Evolutionary conservation across 2,329 filamentous ascomycete species (phyloP), one percentile per base, ranked within the genome.

Genomic region (Aspergillus proliferans): DNA sequence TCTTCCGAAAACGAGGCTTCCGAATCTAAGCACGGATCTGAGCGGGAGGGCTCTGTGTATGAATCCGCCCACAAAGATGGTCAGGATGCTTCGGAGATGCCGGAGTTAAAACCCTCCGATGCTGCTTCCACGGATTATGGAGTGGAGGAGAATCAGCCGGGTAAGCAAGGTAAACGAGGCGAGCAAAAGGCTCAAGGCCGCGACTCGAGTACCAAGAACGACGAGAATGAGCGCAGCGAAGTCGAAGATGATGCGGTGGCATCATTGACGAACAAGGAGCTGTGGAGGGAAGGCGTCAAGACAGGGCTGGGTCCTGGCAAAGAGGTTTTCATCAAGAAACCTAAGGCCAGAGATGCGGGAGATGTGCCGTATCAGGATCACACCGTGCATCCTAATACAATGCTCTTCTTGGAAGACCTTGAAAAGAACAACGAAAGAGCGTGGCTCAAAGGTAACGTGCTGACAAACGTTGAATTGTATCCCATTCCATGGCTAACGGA

Each of bases 201-300:
- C 34, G 43, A 15, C 12, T 24, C 28, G 12, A 26, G 24, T 18
- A 19, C 18, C 14, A 42, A 43, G 22, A 24, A 24, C 15, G 54
- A 59, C 14, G 51, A 55, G 15, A 45, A 89, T 69, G 83, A 87
- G 67, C 87, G 88, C 71, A 88, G 83, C 57, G 87, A 88, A 65
- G 86, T 85, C 60, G 87, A 89, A 71, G 87, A 91, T 71, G 87
- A 91, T 74, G 24, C 19, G 18, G 43, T 43, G 18, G 12, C 15
- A 8, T 42, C 47, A 19, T 43, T 58, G 39, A 69, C 72, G 47
- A 71, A 71, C 42, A 73, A 75, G 53, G 76, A 81, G 46, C 62
- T 82, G 30, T 83, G 79, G 80, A 74, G 75, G 60, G 69, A 75
- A 51, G 80, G 79, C 8, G 77, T 79, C 33, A 79, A 73, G 51